Base-by-base conservation (phyloP, 306 rosid genomes). In the Trichosanthes truncata region DNA sequence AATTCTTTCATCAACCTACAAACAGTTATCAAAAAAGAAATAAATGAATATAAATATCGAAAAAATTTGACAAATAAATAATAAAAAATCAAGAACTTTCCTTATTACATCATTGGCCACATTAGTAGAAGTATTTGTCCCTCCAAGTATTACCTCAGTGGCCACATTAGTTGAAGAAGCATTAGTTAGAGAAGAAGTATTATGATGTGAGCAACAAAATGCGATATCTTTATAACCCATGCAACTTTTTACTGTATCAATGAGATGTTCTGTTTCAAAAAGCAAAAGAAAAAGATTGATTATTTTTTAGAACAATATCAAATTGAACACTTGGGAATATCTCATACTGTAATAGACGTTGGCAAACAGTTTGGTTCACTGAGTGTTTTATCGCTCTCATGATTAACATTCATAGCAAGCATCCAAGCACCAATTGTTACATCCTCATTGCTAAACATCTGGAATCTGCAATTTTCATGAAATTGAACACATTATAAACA, bases 401-500 rank as follows among this genome's bases (percentile, higher is more conserved):
- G 94, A 49, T 91, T 85, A 82, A 96, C 99, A 86, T 96, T 96
- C 99, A 96, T 96, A 63, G 99, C 97, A 29, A 93, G 98, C 99
- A 96, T 96, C 99, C 97, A 96, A 62, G 97, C 94, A 63, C 98
- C 99, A 82, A 96, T 90, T 29, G 99, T 96, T 53, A 96, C 99
- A 85, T 96, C 99, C 84, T 96, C 99, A 74, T 96, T 96, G 91
- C 94, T 96, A 81, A 96, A 93, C 98, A 96, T 93, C 79, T 97
- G 96, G 82, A 96, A 96, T 87, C 99, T 96, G 96, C 72, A 67
- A 71, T 59, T 11, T 57, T 23, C 76, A 35, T 74, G 60, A 83
- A 77, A 57, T 31, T 1, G 35, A 20, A 80, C 40, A 74, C 21
- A 60, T 86, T 78, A 85, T 20, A 71, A 17, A 51, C 31, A 77